Percentiles rank a stretch among this genome's conserved stretches.
Evolutionary conservation across 805 yeast genomes (phyloP).

Genomic region (Candida takata): DNA sequence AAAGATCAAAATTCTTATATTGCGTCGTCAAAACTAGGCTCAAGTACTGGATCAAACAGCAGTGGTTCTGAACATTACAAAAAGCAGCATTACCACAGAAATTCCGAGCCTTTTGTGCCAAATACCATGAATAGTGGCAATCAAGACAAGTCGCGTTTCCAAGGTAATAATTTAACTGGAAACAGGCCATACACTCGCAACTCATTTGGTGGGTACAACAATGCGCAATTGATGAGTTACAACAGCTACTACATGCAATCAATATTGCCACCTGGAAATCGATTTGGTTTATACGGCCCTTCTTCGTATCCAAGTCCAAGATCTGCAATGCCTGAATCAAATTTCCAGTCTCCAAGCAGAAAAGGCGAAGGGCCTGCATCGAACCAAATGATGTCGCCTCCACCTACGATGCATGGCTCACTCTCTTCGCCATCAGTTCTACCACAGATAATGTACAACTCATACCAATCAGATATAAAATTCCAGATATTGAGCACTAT

Average conservation of each 20-base stretch:
- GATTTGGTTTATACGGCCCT: too few relatives aligned
- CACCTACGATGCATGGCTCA: slow-evolving; percentile 1
- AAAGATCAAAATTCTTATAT: too few relatives aligned
- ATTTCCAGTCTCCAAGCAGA: too few relatives aligned
- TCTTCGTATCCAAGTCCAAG: too few relatives aligned
- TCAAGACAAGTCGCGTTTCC: too few relatives aligned
- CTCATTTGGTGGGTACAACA: slow-evolving; percentile 12
- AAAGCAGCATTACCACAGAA: slow-evolving; percentile 9
- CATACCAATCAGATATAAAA: slow-evolving; percentile 16
- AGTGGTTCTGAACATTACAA: too few relatives aligned
- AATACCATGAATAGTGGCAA: background rate
- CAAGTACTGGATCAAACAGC: too few relatives aligned
- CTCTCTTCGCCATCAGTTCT: too few relatives aligned
- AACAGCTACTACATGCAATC: slow-evolving; percentile 8
- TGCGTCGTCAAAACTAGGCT: too few relatives aligned
- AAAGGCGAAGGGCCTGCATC: too few relatives aligned
- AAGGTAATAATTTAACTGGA: too few relatives aligned
- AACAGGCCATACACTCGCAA: slow-evolving; percentile 15
- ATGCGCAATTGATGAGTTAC: slow-evolving; percentile 10
- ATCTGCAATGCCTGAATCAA: too few relatives aligned
- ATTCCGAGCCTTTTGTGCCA: slow-evolving; percentile 15
- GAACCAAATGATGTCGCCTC: background rate
- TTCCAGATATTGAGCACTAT: slow-evolving; percentile 47
- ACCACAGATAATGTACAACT: slow-evolving; percentile 7
- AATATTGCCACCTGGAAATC: slow-evolving; percentile 1